These are phyloP conservation scores for Zizania palustris DNA, from an alignment of 202 grass and related monocot species.

Conservation along the genomic window DNA sequence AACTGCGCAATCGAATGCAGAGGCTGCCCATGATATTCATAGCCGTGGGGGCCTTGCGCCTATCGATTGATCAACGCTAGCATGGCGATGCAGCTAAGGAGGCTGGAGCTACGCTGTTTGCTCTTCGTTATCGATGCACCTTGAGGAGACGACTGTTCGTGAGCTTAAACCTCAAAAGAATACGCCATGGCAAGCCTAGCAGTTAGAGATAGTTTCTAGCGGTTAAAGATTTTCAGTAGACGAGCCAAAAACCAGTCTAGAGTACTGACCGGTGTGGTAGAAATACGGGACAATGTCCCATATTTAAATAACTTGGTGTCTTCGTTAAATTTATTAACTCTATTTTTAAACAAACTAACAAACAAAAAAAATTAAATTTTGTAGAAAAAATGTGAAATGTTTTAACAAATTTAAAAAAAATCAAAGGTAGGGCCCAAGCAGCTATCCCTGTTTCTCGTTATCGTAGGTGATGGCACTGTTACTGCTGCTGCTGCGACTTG, in stretches of 20 bases:
- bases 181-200: neutral
- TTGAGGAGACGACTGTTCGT: neutral
- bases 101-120: neutral
- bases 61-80: slow-evolving; percentile 7
- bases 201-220: too few relatives aligned
- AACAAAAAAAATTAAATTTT: too few relatives aligned
- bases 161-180: too few relatives aligned
- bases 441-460: neutral
- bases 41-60: slow-evolving; percentile 3
- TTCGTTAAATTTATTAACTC: too few relatives aligned
- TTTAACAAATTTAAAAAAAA: too few relatives aligned
- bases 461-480: slow-evolving; percentile 12
- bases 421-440: slow-evolving; percentile 2
- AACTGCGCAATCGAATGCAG: neutral
- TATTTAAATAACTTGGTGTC: too few relatives aligned
- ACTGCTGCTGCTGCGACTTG: neutral
- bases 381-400: too few relatives aligned
- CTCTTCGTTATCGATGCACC: neutral
- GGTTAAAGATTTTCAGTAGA: too few relatives aligned
- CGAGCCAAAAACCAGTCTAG: too few relatives aligned
- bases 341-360: too few relatives aligned
- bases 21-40: slow-evolving; percentile 25
- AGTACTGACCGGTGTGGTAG: too few relatives aligned
- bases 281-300: too few relatives aligned
- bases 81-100: neutral